Evolutionary conservation across 1,284 basidiomycete genomes (phyloP).

Genomic region (Gymnopus androsaceus): DNA sequence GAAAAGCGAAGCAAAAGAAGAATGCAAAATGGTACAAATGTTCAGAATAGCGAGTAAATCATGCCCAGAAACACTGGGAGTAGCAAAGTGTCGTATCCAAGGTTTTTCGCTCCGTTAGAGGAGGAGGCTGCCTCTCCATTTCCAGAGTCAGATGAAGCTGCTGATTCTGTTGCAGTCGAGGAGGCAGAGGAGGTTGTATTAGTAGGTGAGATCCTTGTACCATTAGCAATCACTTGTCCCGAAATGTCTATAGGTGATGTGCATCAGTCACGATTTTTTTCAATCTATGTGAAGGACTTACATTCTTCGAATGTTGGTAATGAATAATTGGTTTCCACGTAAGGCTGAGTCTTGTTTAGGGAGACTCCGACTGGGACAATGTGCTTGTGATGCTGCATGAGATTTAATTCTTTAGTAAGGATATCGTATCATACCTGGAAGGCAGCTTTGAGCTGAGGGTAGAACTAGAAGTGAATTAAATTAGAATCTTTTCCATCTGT

Average conservation of each 20-base stretch:
- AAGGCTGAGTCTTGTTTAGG: constrained; percentile 48
- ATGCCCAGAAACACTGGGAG: neutral
- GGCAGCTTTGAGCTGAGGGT: constrained; percentile 34
- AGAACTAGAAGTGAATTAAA: too few relatives aligned
- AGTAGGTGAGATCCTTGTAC: neutral
- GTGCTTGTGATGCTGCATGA: constrained; percentile 27
- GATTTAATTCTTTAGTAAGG: neutral
- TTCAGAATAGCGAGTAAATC: neutral
- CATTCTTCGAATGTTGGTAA: constrained; percentile 48
- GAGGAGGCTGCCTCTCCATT: neutral
- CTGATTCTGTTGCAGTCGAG: neutral
- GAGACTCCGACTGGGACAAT: constrained; percentile 52
- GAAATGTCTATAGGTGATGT: neutral
- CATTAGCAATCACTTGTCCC: neutral
- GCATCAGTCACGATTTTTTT: neutral
- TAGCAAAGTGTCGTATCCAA: too few relatives aligned
- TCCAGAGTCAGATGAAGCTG: neutral
- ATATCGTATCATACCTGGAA: constrained; percentile 37
- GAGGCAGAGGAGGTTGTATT: neutral
- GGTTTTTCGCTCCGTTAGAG: neutral
- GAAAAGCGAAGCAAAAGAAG: too few relatives aligned
- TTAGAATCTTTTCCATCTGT: too few relatives aligned
- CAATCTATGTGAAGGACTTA: constrained; percentile 24
- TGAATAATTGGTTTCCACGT: constrained; percentile 44
- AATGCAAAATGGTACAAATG: too few relatives aligned